These are phyloP conservation scores for Globisporangium camurandrum DNA, from an alignment of 352 stramenopile genomes.

Conservation along the genomic window DNA sequence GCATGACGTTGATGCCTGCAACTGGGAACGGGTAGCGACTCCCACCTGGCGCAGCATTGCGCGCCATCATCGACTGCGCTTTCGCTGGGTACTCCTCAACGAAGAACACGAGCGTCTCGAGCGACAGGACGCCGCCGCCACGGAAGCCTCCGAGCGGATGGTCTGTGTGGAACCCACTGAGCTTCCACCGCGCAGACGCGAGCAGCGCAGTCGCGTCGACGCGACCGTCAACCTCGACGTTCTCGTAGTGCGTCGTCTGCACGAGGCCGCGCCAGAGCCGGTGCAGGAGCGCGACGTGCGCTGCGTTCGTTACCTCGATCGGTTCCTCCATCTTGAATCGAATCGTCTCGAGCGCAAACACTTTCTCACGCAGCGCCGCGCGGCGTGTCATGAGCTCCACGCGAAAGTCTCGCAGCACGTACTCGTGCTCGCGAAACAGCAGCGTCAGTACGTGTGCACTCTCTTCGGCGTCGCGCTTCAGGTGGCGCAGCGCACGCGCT, in stretches of 20 bases:
- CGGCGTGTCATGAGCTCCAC: conserved; percentile 41
- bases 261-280: conserved; percentile 61
- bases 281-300: conserved; percentile 52
- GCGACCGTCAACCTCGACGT: conserved; percentile 12
- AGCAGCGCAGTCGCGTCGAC: conserved; percentile 49
- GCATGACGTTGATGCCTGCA: conserved; percentile 80
- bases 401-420: conserved; percentile 53
- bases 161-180: conserved; percentile 76
- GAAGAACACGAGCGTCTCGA: conserved; percentile 72
- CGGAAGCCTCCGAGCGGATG: conserved; percentile 72
- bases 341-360: conserved; percentile 52
- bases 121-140: conserved; percentile 57
- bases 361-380: conserved; percentile 49
- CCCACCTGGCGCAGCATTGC: conserved; percentile 59
- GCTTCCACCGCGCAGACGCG: conserved; percentile 49
- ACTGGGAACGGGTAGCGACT: conserved; percentile 81
- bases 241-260: conserved; percentile 15
- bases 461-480: conserved; percentile 57
- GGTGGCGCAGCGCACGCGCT: conserved; percentile 35
- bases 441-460: conserved; percentile 54
- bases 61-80: conserved; percentile 61
- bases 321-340: conserved; percentile 66
- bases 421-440: conserved; percentile 51
- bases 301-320: conserved; percentile 43
- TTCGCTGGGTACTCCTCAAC: conserved; percentile 78